Percentiles rank a stretch among this genome's conserved stretches.
Evolutionary conservation across 441 rosid genomes (phyloP).

Genomic region (Pelargonium cotyledonis): DNA sequence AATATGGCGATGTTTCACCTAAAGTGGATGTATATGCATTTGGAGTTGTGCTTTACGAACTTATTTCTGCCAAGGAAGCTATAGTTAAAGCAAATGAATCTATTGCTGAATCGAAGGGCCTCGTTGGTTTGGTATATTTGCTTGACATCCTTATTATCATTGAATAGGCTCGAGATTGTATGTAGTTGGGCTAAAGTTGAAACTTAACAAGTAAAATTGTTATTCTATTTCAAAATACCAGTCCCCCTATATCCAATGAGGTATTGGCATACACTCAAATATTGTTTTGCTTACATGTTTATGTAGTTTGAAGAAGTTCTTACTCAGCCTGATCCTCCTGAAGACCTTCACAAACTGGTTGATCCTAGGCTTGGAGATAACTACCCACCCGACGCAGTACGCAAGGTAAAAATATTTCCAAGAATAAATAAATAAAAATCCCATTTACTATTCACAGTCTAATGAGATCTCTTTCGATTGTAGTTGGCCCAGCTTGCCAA

Average conservation of each 20-base stretch:
- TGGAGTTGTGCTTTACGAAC: slow-evolving; percentile 92
- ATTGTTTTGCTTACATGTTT: neutral
- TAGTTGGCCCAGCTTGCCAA: slow-evolving; percentile 87
- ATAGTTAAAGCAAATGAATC: slow-evolving; percentile 50
- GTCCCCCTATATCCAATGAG: no score
- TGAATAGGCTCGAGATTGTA: no score
- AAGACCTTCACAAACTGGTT: slow-evolving; percentile 48
- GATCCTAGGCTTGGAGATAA: slow-evolving; percentile 72
- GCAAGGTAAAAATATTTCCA: slow-evolving; percentile 43
- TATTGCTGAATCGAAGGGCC: slow-evolving; percentile 65
- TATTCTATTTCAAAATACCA: no score
- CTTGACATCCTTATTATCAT: neutral
- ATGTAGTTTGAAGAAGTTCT: slow-evolving; percentile 71
- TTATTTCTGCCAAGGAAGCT: slow-evolving; percentile 86
- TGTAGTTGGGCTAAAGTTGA: no score
- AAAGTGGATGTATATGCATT: slow-evolving; percentile 94
- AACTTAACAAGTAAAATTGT: neutral
- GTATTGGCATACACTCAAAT: neutral
- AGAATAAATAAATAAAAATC: neutral
- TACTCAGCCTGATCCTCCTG: slow-evolving; percentile 44
- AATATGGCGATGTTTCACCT: slow-evolving; percentile 85
- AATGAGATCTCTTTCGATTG: slow-evolving; percentile 1
- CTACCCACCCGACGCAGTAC: slow-evolving; percentile 59
- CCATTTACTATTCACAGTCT: neutral
- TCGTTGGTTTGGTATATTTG: slow-evolving; percentile 70